Percentiles rank a stretch among this genome's conserved stretches.
These are phyloP conservation scores for Pterocarpus santalinus DNA, from an alignment of 306 rosid species.

Conservation along the genomic window DNA sequence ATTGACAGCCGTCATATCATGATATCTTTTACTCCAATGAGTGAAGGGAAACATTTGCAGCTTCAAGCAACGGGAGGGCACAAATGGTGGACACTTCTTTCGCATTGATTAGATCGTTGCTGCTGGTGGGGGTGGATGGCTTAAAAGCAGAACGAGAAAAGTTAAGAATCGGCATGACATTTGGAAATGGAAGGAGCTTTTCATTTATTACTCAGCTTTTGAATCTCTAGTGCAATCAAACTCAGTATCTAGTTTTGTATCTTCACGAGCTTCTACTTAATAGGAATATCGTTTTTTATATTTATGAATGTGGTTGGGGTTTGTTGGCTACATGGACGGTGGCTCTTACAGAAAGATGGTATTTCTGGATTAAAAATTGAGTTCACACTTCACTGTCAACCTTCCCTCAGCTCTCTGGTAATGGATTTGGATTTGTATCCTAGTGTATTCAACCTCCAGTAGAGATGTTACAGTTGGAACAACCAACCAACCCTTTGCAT, in stretches of 20 bases:
- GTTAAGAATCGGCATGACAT: constrained; percentile 12
- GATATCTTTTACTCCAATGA: constrained; percentile 4
- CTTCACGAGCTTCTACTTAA: constrained; percentile 3
- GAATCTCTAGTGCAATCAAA: not conserved
- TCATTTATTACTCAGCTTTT: constrained; percentile 30
- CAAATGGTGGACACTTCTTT: constrained; percentile 38
- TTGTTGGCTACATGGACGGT: constrained; percentile 7
- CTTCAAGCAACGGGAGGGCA: constrained; percentile 40
- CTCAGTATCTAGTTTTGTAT: not conserved
- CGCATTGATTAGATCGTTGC: constrained; percentile 39
- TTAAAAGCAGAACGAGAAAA: constrained; percentile 18
- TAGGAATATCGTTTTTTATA: not conserved
- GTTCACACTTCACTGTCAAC: not conserved
- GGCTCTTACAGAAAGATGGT: not conserved
- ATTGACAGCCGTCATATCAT: constrained; percentile 26
- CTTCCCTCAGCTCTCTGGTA: not conserved
- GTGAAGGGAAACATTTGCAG: constrained; percentile 29
- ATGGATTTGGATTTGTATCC: not conserved
- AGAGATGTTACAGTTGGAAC: not conserved
- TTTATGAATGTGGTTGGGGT: constrained; percentile 26
- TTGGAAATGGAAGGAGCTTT: constrained; percentile 41
- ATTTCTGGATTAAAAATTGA: not conserved
- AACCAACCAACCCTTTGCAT: not conserved
- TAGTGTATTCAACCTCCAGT: not conserved
- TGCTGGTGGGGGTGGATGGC: constrained; percentile 35